Percentiles rank a stretch among this genome's conserved stretches.
Evolutionary conservation across 2,329 filamentous ascomycete genomes (phyloP).

Genomic region (Venturia effusa): DNA sequence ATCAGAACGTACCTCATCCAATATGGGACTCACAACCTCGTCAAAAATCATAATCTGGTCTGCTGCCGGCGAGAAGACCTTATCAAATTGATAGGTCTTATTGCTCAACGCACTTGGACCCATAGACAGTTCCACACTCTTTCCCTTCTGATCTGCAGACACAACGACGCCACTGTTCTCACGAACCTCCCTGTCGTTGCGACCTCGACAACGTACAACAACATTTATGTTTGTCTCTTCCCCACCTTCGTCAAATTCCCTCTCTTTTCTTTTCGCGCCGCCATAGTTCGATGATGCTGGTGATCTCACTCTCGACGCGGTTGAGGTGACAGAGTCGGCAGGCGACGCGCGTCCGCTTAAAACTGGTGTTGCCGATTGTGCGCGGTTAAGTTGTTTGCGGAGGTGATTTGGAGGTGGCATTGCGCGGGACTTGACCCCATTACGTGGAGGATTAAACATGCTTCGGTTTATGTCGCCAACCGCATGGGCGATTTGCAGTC

Average conservation of each 20-base stretch:
- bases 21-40: conserved; percentile 83
- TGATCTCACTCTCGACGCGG: conserved; percentile 33
- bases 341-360: conserved; percentile 52
- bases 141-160: conserved; percentile 78
- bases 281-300: conserved; percentile 36
- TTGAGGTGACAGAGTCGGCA: conserved; percentile 55
- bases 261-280: conserved; percentile 73
- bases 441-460: conserved; percentile 7
- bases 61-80: conserved; percentile 89
- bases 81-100: conserved; percentile 94
- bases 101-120: conserved; percentile 86
- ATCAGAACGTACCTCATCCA: conserved; percentile 61
- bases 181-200: conserved; percentile 81
- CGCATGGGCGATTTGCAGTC: not conserved
- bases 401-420: conserved; percentile 3
- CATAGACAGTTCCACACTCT: conserved; percentile 77
- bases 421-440: conserved; percentile 5
- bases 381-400: conserved; percentile 4
- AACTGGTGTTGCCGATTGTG: conserved; percentile 7
- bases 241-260: conserved; percentile 63
- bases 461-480: not conserved
- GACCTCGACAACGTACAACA: conserved; percentile 85
- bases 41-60: conserved; percentile 93
- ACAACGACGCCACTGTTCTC: conserved; percentile 95
- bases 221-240: conserved; percentile 97